Base-by-base conservation (phyloP, 371 early-diverging fungal species). In the Gilbertella persicaria region DNA sequence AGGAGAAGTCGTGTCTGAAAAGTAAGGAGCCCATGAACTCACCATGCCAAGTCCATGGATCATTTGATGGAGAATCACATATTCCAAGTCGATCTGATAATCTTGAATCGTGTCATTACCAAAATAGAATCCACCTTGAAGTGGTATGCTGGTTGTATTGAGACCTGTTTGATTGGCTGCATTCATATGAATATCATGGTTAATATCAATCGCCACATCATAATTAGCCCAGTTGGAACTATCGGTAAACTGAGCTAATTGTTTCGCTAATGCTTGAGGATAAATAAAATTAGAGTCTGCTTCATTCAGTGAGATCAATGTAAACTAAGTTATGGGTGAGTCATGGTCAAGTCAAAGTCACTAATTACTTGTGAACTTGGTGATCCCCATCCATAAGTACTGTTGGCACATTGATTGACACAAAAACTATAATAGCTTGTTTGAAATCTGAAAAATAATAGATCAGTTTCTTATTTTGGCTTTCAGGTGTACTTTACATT, bases 11-110 rank as follows among this genome's bases (percentile, higher is more conserved):
- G 23, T 29, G 25, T 64, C 55, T 26, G 62, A 53, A 14, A 71
- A 71, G 50, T 67, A 67, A n/a, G 67, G 58, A 8, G 65, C 64
- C 71, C 71, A 71, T 10, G 71, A 67, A 46, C 64, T 67, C 5
- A 51, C 23, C 60, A 70, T 66, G 19, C 70, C 70, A 13, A 62
- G 43, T 17, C 70, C 70, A 60, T 69, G 70, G 14, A 69, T 54
- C 53, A 69, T 59, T 38, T 69, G 66, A 26, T 69, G 70, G 13
- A 69, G 25, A 7, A 69, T 57, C 7, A 69, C 57, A 54, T 66
- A 69, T 52, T 62, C 53, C 37, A 69, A 20, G 41, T 69, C 70
- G 4, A 69, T 43, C 40, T 69, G 70, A 29, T 63, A n/a, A 17
- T 55, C 59, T 16, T 53, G 16, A 9, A 69, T 69, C 38, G 37